These are phyloP conservation scores for Cyberlindnera euphorbiae DNA, from an alignment of 805 yeast species.

Conservation along the genomic window DNA sequence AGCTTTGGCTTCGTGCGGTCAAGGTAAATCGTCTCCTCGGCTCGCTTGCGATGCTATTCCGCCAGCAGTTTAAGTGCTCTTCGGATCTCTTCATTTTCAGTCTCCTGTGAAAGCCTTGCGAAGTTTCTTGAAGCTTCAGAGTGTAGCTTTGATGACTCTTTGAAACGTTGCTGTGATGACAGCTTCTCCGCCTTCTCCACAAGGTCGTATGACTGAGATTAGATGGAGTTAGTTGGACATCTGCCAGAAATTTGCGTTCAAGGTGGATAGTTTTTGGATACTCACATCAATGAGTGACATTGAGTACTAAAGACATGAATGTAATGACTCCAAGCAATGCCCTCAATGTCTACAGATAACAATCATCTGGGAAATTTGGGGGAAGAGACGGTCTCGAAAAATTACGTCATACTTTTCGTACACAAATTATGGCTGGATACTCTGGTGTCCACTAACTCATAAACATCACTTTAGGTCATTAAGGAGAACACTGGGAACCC, in stretches of 20 bases:
- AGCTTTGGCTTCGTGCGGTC: constrained; percentile 4
- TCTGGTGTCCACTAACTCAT: no score
- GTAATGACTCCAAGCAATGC: no score
- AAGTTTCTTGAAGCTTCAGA: constrained; percentile 33
- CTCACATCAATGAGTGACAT: no score
- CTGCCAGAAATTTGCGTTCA: no score
- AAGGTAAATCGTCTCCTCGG: constrained; percentile 24
- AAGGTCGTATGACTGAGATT: constrained; percentile 10
- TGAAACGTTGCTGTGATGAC: constrained; percentile 37
- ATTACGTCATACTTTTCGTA: no score
- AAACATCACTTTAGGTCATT: no score
- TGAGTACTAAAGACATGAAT: not conserved
- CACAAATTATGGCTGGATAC: no score
- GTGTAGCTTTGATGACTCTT: constrained; percentile 37
- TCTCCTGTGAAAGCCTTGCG: constrained; percentile 21
- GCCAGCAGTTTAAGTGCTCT: constrained; percentile 28
- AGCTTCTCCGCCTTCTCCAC: constrained; percentile 52
- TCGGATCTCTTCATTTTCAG: constrained; percentile 27
- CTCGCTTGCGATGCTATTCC: constrained; percentile 26
- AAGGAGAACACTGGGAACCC: no score
- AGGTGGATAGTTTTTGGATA: not conserved
- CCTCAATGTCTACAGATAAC: no score
- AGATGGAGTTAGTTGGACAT: not conserved
- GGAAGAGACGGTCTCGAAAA: no score
- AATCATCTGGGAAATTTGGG: no score